Base-by-base conservation (phyloP, 2,329 filamentous ascomycete genomes). In the Fusarium concolor region DNA sequence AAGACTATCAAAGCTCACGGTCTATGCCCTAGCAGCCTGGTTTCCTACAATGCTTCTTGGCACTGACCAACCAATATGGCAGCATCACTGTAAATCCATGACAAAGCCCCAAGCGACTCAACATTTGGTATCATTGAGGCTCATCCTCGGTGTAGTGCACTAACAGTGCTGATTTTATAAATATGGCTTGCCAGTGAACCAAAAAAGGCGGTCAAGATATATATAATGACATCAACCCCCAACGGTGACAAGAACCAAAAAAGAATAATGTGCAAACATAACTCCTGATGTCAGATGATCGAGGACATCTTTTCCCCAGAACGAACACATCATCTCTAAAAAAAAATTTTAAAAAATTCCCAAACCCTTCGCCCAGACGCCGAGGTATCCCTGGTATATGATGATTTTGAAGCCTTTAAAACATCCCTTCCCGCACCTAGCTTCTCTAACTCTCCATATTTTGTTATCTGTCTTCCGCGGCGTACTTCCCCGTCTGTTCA, bases 351-450 rank as follows among this genome's bases (percentile, higher is more conserved):
- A n/a, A n/a, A n/a, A n/a, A n/a, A n/a, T n/a, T 56, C 35, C 65
- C 62, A 71, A 65, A 28, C 35, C 49, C 55, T 72, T 67, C 57
- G 49, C 68, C 71, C 43, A 62, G 58, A 71, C 73, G 72, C 73
- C 73, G 56, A 71, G 68, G 56, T 73, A 75, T 72, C 72, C 66
- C 70, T 72, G 68, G 74, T 74, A 75, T 72, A 74, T 71, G 56
- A 71, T 70, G 68, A 71, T 61, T 70, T 62, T 64, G 50, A 62
- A 71, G 55, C 68, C 65, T 60, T 53, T 58, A 45, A 55, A 71
- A 54, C 20, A 51, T 58, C 50, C 50, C 50, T 49, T 46, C 50
- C 53, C 62, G 35, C 55, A 56, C 37, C 26, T 41, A 53, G n/a
- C 58, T 42, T 55, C 43, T 50, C 26, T 42, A 17, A 29, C 39